phyloP scores from a whole-genome alignment of 371 early-diverging fungal genomes.

The Lichtheimia ornata region DNA sequence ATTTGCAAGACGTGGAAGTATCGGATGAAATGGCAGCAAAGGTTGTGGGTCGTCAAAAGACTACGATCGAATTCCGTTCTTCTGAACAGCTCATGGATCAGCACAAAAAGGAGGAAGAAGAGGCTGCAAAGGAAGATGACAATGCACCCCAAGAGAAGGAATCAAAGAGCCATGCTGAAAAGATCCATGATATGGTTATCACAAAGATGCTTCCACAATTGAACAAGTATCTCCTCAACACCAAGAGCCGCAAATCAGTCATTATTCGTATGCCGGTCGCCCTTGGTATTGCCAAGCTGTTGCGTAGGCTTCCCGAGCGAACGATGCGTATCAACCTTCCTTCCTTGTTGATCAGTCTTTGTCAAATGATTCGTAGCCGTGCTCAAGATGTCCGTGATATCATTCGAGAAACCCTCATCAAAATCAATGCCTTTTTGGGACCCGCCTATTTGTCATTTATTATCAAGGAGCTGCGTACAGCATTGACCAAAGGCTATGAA shows the following conservation, averaged over 20 bases:
- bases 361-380: slow-evolving; percentile 83
- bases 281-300: slow-evolving; percentile 79
- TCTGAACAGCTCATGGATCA: slow-evolving; percentile 35
- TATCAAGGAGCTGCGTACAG: slow-evolving; percentile 79
- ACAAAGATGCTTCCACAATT: slow-evolving; percentile 79
- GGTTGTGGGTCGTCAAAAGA: slow-evolving; percentile 46
- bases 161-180: slow-evolving; percentile 37
- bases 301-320: slow-evolving; percentile 76
- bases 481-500: slow-evolving; percentile 85
- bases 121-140: slow-evolving; percentile 10
- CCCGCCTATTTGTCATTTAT: slow-evolving; percentile 84
- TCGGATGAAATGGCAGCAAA: slow-evolving; percentile 42
- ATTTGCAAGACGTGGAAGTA: slow-evolving; percentile 60
- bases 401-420: slow-evolving; percentile 83
- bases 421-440: slow-evolving; percentile 84
- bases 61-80: slow-evolving; percentile 47
- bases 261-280: slow-evolving; percentile 87
- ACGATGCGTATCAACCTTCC: slow-evolving; percentile 82
- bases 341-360: slow-evolving; percentile 80
- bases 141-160: slow-evolving; percentile 7
- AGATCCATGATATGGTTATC: slow-evolving; percentile 72
- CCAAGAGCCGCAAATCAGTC: slow-evolving; percentile 73
- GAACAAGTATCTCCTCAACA: slow-evolving; percentile 64
- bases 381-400: slow-evolving; percentile 84
- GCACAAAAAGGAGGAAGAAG: slow-evolving; percentile 27